Percentiles rank a stretch among this genome's conserved stretches.
Conservation (phyloP, 176 grass and related monocot species). For the Oropetium thomaeum region DNA sequence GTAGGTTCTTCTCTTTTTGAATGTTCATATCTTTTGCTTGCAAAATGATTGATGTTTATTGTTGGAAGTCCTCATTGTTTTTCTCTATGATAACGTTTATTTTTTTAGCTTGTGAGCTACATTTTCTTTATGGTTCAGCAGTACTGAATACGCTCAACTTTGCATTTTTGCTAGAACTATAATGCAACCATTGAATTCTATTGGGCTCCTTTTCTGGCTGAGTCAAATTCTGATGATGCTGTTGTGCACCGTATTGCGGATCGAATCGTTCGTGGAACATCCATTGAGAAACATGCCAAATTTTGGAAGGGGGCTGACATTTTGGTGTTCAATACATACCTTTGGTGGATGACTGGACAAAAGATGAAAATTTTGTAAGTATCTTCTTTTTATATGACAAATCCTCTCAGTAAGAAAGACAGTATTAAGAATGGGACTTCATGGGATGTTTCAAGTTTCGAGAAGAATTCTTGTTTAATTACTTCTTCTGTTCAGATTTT, state of each 20-base stretch:
- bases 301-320: conserved; percentile 84
- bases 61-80: neutral
- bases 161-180: conserved; percentile 55
- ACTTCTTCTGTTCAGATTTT: neutral
- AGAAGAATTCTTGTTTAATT: neutral
- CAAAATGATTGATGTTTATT: neutral
- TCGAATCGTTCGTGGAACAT: conserved; percentile 53
- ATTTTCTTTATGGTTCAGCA: neutral
- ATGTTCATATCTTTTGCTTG: neutral
- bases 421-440: neutral
- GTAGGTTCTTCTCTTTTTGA: neutral
- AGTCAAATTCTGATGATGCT: conserved; percentile 91
- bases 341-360: conserved; percentile 86
- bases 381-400: neutral
- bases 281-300: conserved; percentile 76
- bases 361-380: conserved; percentile 89
- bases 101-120: neutral
- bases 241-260: conserved; percentile 63
- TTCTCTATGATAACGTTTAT: neutral
- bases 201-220: conserved; percentile 93
- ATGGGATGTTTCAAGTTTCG: neutral
- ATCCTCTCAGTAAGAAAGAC: neutral
- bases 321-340: conserved; percentile 94
- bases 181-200: conserved; percentile 98
- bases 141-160: neutral